Evolutionary conservation across 2,329 filamentous ascomycete genomes (phyloP), one percentile per base, ranked within the genome.

Genomic region (Fusarium annulatum): DNA sequence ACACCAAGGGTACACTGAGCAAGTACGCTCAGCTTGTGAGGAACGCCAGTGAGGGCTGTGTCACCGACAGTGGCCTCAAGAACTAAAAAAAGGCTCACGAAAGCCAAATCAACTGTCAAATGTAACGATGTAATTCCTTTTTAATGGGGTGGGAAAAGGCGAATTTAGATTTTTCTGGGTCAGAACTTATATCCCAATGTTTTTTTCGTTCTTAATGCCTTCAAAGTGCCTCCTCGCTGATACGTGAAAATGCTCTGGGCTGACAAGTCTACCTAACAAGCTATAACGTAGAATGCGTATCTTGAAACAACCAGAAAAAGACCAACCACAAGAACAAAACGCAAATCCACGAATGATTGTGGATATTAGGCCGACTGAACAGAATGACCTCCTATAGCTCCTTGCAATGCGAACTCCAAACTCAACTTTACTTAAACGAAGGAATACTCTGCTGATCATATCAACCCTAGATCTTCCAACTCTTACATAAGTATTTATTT

Each of bases 21-120:
- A 94, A 94, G 83, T 94, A 94, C 78, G 91, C 92, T 9, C 70
- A 80, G 41, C 81, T 90, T 59, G 89, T 91, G 53, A 89, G 85
- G 76, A 84, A 90, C 71, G 89, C 89, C 12, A 90, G 88, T 79
- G 82, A 84, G n/a, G 89, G 89, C 18, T 90, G 89, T 75, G 86
- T 90, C 39, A 90, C 89, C 26, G 87, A 89, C 60, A 83, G 84
- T 9, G 75, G 75, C n/a, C 58, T 75, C 39, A 76, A 70, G 48
- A 69, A 72, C 59, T 76, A 76, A 66, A 28, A 68, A 68, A 69
- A 42, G 64, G 33, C 52, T 43, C 7, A 38, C 39, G 30, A 42
- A 71, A 46, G 61, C 49, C 46, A 56, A 62, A 30, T 9, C 19
- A 67, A 53, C 38, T 64, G 43, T 67, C 64, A 55, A 64, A 63